Base-by-base conservation (phyloP, 257 asterid species). In the Rubia yunnanensis region DNA sequence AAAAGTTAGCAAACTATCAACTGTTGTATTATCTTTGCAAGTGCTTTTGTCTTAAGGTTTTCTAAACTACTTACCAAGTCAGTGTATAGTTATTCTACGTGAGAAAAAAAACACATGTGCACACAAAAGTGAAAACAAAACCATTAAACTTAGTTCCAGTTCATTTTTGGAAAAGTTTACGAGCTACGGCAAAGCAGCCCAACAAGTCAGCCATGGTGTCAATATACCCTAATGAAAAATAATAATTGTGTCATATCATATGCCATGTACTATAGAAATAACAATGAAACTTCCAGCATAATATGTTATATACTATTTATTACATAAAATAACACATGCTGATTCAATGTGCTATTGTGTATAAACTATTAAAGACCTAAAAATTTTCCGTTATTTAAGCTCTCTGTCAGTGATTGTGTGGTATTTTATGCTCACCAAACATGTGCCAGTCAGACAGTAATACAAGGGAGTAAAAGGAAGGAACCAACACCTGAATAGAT, bases 401-500 rank as follows among this genome's bases (percentile, higher is more conserved):
- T n/a, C 9, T 17, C 32, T 23, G 27, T 36, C 13, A 36, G 26
- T n/a, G 30, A 8, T 34, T 35, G 11, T 32, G 26, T 13, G 10
- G n/a, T 60, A 36, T 3, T 5, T 22, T 3, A 35, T 61, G 65
- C 65, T 61, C 52, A 38, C 50, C 20, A 61, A 35, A 60, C 15
- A 36, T 22, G 32, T 34, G 20, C 14, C 53, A 5, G 41, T 14
- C 20, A 35, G 32, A 36, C 36, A 61, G 23, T 22, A 39, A 38
- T 63, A 60, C 31, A 5, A 6, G 46, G 14, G 7, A 59, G 64
- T 64, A 24, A 24, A 68, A 62, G 65, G 38, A 48, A 59, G 60
- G 76, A 63, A 32, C 32, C 44, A 52, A 66, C 32, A 90, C 96
- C 96, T 76, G 98, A 88, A 83, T 91, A 91, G 76, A 92, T 69